Base-by-base conservation (phyloP, 805 yeast genomes). In the Candida ovalis region DNA sequence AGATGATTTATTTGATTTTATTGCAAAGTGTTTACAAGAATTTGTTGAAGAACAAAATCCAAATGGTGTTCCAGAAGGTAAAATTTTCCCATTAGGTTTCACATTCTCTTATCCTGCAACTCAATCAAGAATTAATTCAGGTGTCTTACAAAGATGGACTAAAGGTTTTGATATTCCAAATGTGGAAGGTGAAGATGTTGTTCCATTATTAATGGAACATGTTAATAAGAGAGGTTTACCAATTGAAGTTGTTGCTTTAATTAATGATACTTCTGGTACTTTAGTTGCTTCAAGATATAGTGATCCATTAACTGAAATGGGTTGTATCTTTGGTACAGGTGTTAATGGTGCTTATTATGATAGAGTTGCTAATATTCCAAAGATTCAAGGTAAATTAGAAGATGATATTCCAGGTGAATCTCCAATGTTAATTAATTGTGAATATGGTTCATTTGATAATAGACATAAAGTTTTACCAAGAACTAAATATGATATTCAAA, bases 301-400 rank as follows among this genome's bases (percentile, higher is more conserved):
- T 46, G 97, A 94, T 66, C 81, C 90, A 43, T 82, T 80, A 60
- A 84, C 97, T 59, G 87, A 87, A 73, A 87, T 92, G 96, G 99
- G 99, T 53, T 83, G 90, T 66, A 94, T 94, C 61, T 94, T 91
- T 66, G 99, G 99, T 66, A 92, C 99, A 40, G 99, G 99, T 62
- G 94, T 96, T 72, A 92, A 92, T 70, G 98, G 98, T 68, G 97
- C 97, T 48, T 92, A 92, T 75, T 92, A 84, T 71, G 99, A 92
- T 61, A 72, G 73, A 47, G 85, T 84, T 47, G 65, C 72, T 42
- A 81, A 84, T 63, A 84, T 94, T 63, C 94, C 94, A 56, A 92
- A 92, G 75, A 76, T 94, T 58, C 81, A 81, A 61, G 97, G 96
- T 52, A 75, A 74, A 61, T 68, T 86, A 48, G 73, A 79, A 33